These are phyloP conservation scores for Ormosia emarginata DNA, from an alignment of 306 rosid species.

Conservation along the genomic window DNA sequence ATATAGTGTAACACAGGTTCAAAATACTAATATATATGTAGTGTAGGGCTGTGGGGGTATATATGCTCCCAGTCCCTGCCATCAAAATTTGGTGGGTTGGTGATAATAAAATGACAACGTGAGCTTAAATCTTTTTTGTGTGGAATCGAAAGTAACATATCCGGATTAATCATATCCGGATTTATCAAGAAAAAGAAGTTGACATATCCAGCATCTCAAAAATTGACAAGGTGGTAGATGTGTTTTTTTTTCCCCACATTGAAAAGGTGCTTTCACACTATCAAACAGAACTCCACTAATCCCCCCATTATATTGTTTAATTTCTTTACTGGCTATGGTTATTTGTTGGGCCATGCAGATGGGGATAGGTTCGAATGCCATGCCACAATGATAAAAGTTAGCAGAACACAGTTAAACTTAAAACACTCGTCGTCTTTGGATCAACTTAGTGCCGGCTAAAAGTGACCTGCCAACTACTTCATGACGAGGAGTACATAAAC, in stretches of 20 bases:
- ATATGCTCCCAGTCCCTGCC: too few species aligned
- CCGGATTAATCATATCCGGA: too few species aligned
- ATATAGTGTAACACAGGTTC: too few species aligned
- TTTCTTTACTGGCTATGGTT: not conserved
- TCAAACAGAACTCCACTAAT: conserved; percentile 3
- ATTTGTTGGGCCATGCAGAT: not conserved
- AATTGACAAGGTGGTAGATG: not conserved
- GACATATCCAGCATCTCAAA: not conserved
- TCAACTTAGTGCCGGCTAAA: conserved; percentile 21
- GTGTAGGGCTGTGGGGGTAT: too few species aligned
- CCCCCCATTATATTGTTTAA: not conserved
- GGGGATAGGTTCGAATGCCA: conserved; percentile 21
- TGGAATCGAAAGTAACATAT: not conserved
- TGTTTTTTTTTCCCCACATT: not conserved
- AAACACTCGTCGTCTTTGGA: conserved; percentile 12
- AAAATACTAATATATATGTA: too few species aligned
- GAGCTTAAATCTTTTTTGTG: not conserved
- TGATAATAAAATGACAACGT: not conserved
- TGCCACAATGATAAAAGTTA: not conserved
- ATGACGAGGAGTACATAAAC: not conserved
- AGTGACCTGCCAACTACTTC: conserved; percentile 34
- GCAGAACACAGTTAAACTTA: not conserved
- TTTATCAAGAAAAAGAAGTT: too few species aligned
- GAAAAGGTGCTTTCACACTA: conserved; percentile 7
- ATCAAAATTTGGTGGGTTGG: too few species aligned